phyloP scores from a whole-genome alignment of 2,329 filamentous ascomycete genomes.

The Seiridium cupressi region DNA sequence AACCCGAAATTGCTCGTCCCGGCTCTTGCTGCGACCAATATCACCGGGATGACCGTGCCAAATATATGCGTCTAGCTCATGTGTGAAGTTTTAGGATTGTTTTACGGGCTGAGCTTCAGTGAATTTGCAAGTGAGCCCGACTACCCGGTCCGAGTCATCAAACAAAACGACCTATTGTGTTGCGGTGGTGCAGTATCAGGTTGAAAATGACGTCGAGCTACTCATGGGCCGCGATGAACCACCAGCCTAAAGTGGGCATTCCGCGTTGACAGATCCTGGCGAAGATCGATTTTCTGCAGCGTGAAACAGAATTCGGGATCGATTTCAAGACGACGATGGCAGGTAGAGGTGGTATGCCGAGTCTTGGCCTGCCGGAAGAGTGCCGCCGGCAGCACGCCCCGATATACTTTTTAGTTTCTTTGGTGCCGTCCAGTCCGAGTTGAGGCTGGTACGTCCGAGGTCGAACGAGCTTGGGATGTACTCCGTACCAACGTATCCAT shows the following conservation, averaged over 20 bases:
- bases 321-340: neutral
- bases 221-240: too few relatives aligned
- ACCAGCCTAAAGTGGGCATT: too few relatives aligned
- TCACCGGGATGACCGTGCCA: neutral
- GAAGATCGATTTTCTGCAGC: too few relatives aligned
- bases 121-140: too few relatives aligned
- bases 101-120: too few relatives aligned
- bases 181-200: too few relatives aligned
- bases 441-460: neutral
- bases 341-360: neutral
- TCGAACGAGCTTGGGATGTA: neutral
- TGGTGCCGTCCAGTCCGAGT: neutral
- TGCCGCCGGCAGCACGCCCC: constrained; percentile 3
- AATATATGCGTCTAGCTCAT: too few relatives aligned
- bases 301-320: neutral
- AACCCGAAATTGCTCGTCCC: neutral
- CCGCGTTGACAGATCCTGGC: too few relatives aligned
- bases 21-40: neutral
- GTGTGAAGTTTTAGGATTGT: too few relatives aligned
- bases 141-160: too few relatives aligned
- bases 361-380: neutral
- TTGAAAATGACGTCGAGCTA: too few relatives aligned
- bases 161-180: too few relatives aligned
- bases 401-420: constrained; percentile 1
- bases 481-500: neutral